Base-by-base conservation (phyloP, 169 alveolate genomes). In the Babesia caballi region DNA sequence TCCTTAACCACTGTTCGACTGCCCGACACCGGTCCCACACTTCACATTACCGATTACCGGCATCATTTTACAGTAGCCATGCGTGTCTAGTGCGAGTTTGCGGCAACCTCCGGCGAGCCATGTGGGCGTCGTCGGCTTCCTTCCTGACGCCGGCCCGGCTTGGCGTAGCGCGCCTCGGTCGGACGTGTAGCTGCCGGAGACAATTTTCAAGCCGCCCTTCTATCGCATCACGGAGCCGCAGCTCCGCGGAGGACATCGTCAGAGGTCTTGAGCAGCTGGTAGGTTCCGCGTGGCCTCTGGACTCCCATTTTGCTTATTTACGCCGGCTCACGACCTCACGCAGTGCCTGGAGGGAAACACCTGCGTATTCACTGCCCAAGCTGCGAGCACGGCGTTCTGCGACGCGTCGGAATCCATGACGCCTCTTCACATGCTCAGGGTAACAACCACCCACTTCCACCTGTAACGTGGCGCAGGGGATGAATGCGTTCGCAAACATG, bases 351-450 rank as follows among this genome's bases (percentile, higher is more conserved):
- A 50, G 23, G 30, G 36, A n/a, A 3, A n/a, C 30, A 46, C 30
- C 19, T 28, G 58, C 25, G 25, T 33, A 0, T 23, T 3, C n/a
- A 53, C 47, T 9, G 67, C 65, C 17, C 57, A 57, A 61, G 82
- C 50, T 60, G 73, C 68, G 17, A 32, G 71, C 40, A 25, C 12
- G 19, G 27, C 36, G 42, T 81, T 81, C n/a, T n/a, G 57, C 7
- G 75, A 81, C 21, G 54, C 28, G n/a, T 47, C 68, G 32, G 27
- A 69, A 17, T 60, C 61, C n/a, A 28, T 81, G 53, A 44, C 68
- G 11, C 85, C 84, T 21, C 65, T 70, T 28, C 88, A 81, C 17
- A 28, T 81, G 14, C 4, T 81, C 58, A 73, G 84, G 84, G 88
- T 81, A 61, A 14, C 9, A 4, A 7, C 21, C 7, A 27, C 47